These are phyloP conservation scores for Colletotrichum agaves DNA, from an alignment of 2,329 filamentous ascomycete genomes.

Conservation along the genomic window DNA sequence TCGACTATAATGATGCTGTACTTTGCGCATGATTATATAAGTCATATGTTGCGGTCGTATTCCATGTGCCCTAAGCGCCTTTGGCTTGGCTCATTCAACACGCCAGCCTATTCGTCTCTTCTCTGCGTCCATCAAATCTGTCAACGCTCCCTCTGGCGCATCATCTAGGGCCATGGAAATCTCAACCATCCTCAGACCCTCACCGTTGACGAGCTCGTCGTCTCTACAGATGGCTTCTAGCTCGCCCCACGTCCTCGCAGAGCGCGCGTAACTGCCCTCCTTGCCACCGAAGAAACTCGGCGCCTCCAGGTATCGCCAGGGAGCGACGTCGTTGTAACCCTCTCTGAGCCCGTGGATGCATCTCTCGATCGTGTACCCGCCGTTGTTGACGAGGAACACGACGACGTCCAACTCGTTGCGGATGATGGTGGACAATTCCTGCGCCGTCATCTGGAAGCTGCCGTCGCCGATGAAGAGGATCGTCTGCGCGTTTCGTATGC, in stretches of 20 bases:
- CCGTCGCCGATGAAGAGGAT: constrained; percentile 72
- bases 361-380: constrained; percentile 69
- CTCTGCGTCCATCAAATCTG: neutral
- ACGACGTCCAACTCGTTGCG: constrained; percentile 58
- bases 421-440: constrained; percentile 74
- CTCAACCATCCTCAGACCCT: constrained; percentile 48
- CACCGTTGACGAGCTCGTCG: constrained; percentile 36
- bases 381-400: constrained; percentile 67
- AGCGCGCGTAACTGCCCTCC: constrained; percentile 43
- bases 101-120: neutral
- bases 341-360: constrained; percentile 65
- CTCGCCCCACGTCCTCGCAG: constrained; percentile 57
- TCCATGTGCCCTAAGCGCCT: too few species aligned
- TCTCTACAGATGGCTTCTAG: constrained; percentile 49
- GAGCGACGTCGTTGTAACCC: constrained; percentile 65
- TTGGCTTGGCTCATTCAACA: too few species aligned
- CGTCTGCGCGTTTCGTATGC: constrained; percentile 55
- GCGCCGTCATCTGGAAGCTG: constrained; percentile 73
- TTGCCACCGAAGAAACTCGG: constrained; percentile 59
- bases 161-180: constrained; percentile 42
- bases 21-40: too few species aligned
- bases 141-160: constrained; percentile 6
- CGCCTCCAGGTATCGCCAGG: constrained; percentile 62
- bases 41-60: too few species aligned
- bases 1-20: too few species aligned